Evolutionary conservation across 1,139 yeast genomes (phyloP), one percentile per base, ranked within the genome.

Genomic region (Saccharomyces hybrid): DNA sequence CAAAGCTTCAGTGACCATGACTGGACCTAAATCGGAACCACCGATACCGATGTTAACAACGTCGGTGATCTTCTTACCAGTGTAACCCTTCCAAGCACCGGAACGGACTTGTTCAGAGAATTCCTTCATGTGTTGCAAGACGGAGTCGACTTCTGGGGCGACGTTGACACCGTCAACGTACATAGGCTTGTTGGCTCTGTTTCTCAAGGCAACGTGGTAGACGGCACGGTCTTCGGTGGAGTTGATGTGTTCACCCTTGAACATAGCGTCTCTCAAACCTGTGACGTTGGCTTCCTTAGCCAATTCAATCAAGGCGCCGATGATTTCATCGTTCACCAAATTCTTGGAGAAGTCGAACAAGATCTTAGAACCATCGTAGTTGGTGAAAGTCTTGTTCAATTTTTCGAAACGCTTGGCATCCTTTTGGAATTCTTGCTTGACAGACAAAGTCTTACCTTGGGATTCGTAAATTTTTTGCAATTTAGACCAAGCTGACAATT

Each of bases 11-110:
- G 97, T 90, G 64, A 93, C 98, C 99, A 93, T 93, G 55, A 93
- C 98, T 52, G 99, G 99, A 66, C 99, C 99, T 68, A 93, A 81
- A 74, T 93, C 99, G 31, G 98, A 90, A 64, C 99, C 99, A 71
- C 99, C 99, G 71, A 93, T 93, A 75, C 99, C 99, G 68, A 93
- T 88, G 80, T 93, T 93, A 69, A 93, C 98, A 57, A 93, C 84
- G 70, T 90, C 96, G 65, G 95, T 87, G 74, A 93, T 93, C 65
- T 79, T 76, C 80, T 90, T 90, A 65, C 98, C 98, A 62, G 97
- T 84, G 81, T 88, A 93, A 72, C 99, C 99, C 67, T 83, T 89
- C 97, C 98, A 91, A 63, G 78, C 80, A 66, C 99, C 99, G 49
- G 93, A 84, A 74, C 99, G 86, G 59, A 93, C 86, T 63, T 80